phyloP scores from a whole-genome alignment of 2,329 filamentous ascomycete species.

The Penicillium janthinellum region DNA sequence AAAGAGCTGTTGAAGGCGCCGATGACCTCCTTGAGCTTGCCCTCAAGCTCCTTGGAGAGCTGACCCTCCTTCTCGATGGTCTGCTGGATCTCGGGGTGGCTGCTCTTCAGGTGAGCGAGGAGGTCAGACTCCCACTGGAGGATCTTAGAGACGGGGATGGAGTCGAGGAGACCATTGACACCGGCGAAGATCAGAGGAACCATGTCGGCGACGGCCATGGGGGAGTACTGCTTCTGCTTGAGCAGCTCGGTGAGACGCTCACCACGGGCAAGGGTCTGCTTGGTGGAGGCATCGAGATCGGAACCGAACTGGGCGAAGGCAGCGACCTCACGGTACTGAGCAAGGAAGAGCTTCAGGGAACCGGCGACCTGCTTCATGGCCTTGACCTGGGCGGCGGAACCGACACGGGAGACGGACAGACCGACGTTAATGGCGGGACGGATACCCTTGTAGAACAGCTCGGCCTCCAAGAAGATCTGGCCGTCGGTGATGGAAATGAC shows the following conservation, averaged over 20 bases:
- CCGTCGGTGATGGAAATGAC: conserved; percentile 99
- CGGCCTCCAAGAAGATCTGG: conserved; percentile 99
- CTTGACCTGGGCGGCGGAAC: conserved; percentile 98
- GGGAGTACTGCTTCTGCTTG: conserved; percentile 99
- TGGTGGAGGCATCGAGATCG: conserved; percentile 97
- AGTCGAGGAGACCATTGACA: conserved; percentile 96
- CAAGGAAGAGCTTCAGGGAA: conserved; percentile 99
- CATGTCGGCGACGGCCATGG: conserved; percentile 99
- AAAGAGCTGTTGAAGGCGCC: conserved; percentile 92
- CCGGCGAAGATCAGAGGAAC: conserved; percentile 98
- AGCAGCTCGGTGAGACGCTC: conserved; percentile 98
- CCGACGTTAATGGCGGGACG: conserved; percentile 99
- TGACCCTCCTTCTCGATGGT: conserved; percentile 95
- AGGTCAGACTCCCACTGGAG: conserved; percentile 93
- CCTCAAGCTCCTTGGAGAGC: conserved; percentile 86
- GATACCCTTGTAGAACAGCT: conserved; percentile 99
- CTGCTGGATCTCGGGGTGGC: conserved; percentile 79
- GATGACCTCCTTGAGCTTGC: conserved; percentile 67
- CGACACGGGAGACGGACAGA: conserved; percentile 99
- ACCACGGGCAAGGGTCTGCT: conserved; percentile 97
- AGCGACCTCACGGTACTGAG: conserved; percentile 99
- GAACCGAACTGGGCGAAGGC: conserved; percentile 99
- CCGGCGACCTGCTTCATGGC: conserved; percentile 99
- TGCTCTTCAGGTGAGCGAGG: conserved; percentile 86
- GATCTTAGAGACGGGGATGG: conserved; percentile 86